Conservation (phyloP, 257 asterid species). For the Scutellaria minor region DNA sequence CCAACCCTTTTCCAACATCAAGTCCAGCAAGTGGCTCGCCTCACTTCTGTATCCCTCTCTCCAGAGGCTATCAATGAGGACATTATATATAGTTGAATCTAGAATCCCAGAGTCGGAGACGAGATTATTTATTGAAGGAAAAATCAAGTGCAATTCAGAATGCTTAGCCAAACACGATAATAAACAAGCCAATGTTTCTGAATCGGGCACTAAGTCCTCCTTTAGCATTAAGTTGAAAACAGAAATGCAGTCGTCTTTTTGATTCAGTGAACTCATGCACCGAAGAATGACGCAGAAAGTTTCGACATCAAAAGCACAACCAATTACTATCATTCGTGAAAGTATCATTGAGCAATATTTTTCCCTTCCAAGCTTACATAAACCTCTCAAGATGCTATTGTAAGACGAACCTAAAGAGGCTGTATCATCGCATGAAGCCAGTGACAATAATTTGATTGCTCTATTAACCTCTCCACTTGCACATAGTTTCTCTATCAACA, state of each 20-base stretch:
- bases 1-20: conserved; percentile 84
- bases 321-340: conserved; percentile 59
- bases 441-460: conserved; percentile 53
- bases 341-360: conserved; percentile 46
- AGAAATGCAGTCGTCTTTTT: conserved; percentile 34
- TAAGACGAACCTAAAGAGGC: conserved; percentile 40
- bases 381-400: conserved; percentile 57
- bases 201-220: conserved; percentile 52
- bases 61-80: conserved; percentile 69
- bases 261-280: conserved; percentile 44
- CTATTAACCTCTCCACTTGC: conserved; percentile 41
- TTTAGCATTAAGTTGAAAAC: conserved; percentile 62
- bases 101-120: conserved; percentile 43
- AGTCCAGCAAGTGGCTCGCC: conserved; percentile 61
- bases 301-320: conserved; percentile 55
- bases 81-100: conserved; percentile 51
- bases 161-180: conserved; percentile 52
- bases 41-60: conserved; percentile 65
- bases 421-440: conserved; percentile 45
- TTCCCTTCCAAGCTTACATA: conserved; percentile 42
- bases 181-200: conserved; percentile 53
- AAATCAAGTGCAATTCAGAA: conserved; percentile 53
- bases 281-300: conserved; percentile 58
- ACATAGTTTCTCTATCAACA: conserved; percentile 56
- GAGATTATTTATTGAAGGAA: conserved; percentile 48